Evolutionary conservation across 768 basidiomycete species (phyloP), one percentile per base, ranked within the genome.

Genomic region (Leccinum ochraceum): DNA sequence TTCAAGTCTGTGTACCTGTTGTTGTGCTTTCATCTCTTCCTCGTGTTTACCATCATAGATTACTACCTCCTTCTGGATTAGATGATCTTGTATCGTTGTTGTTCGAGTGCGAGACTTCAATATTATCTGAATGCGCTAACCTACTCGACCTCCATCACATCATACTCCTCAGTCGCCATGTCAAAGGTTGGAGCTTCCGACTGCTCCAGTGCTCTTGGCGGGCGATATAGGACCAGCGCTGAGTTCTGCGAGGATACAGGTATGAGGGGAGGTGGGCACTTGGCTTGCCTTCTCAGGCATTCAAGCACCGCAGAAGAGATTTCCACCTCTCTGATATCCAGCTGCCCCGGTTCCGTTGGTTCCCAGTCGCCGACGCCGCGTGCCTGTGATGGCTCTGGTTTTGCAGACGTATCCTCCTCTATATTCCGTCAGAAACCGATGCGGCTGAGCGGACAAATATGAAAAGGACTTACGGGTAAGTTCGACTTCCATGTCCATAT

Each of bases 401-500:
- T 14, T n/a, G 74, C n/a, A 79, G 77, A 20, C 26, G 20, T 6
- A 44, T 56, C 50, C 34, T 56, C 50, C 34, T 49, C 60, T 66
- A 30, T 6, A 46, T 17, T 44, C n/a, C n/a, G 56, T 60, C 46
- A 34, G n/a, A 28, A 28, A 48, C 39, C 3, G 39, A 62, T 14
- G 8, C 8, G 52, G 51, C 44, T 28, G 54, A 39, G 52, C 10
- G n/a, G 63, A 26, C 63, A 16, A 20, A 44, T 34, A 36, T 46
- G 44, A 20, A 46, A 37, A 55, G 34, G 22, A 51, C 67, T 80
- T 72, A 91, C 90, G 77, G 69, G 88, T 83, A 63, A 82, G 86
- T 67, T 88, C 89, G 5, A 83, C 80, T 61, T 83, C 85, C 89
- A 92, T 92, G 51, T 79, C 42, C n/a, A 44, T 4, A 9, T 8